phyloP scores from a whole-genome alignment of 2,329 filamentous ascomycete genomes.

The Zasmidium citrigriseum region DNA sequence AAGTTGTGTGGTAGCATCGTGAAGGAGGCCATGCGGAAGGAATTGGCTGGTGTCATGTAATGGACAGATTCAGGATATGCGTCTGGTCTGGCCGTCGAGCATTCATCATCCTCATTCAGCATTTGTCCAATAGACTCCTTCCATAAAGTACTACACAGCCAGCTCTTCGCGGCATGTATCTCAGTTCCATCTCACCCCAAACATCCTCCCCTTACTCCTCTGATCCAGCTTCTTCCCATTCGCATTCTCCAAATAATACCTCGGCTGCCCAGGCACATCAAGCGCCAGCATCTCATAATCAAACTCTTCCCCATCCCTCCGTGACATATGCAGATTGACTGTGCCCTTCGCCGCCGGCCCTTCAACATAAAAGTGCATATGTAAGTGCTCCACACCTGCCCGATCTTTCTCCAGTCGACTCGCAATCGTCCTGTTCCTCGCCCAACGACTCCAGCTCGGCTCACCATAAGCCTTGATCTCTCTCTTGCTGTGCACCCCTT shows the following conservation, averaged over 20 bases:
- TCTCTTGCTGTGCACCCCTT: slow-evolving; percentile 50
- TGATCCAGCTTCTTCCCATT: slow-evolving; percentile 50
- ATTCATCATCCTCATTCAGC: no score
- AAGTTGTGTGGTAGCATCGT: slow-evolving; percentile 65
- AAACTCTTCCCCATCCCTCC: slow-evolving; percentile 63
- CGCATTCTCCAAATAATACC: slow-evolving; percentile 66
- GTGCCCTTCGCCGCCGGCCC: slow-evolving; percentile 73
- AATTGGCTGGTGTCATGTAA: slow-evolving; percentile 40
- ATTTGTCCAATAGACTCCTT: no score
- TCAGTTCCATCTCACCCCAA: slow-evolving; percentile 61
- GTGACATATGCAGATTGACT: slow-evolving; percentile 77
- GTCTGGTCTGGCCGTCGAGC: no score
- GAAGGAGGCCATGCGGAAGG: slow-evolving; percentile 59
- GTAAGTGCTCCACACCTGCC: slow-evolving; percentile 75
- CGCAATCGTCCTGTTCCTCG: slow-evolving; percentile 60
- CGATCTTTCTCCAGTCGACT: slow-evolving; percentile 62
- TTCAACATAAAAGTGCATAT: slow-evolving; percentile 85
- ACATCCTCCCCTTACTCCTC: slow-evolving; percentile 49
- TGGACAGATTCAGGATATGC: no score
- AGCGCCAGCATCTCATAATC: slow-evolving; percentile 79
- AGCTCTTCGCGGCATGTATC: no score
- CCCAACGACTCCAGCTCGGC: slow-evolving; percentile 79
- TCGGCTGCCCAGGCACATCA: slow-evolving; percentile 69
- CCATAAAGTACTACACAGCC: no score
- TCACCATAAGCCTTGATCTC: slow-evolving; percentile 83